phyloP scores from a whole-genome alignment of 192 early-diverging fungal species.

The Oehlia diaphana region DNA sequence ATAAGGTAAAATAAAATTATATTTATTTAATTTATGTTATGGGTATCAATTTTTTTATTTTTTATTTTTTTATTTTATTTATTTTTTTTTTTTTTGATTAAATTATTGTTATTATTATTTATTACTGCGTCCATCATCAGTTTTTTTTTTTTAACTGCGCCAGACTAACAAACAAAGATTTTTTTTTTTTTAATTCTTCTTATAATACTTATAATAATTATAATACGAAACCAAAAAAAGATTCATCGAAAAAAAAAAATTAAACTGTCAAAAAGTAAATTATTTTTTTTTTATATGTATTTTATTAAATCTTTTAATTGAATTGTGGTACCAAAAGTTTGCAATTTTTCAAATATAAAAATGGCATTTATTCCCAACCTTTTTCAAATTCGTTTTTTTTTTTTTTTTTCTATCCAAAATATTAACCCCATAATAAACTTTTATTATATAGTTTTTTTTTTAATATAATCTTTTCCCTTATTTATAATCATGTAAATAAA shows the following conservation, averaged over 20 bases:
- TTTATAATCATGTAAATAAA: too few species aligned
- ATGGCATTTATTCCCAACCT: background rate
- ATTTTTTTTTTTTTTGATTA: too few species aligned
- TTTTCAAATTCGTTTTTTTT: background rate
- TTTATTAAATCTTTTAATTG: background rate
- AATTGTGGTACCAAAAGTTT: background rate
- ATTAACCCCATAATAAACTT: background rate
- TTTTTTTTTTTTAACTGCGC: background rate
- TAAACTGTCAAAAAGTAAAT: too few species aligned
- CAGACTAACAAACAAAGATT: background rate
- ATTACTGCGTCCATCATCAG: background rate
- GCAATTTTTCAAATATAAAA: background rate
- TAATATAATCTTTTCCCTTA: too few species aligned
- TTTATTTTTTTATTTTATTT: too few species aligned
- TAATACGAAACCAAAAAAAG: background rate
- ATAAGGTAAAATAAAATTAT: too few species aligned
- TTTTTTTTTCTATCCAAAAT: too few species aligned
- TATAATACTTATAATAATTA: background rate
- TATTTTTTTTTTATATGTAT: background rate
- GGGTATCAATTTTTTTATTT: too few species aligned
- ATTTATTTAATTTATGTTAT: too few species aligned
- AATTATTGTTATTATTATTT: too few species aligned
- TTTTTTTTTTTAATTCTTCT: background rate
- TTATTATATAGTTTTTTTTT: too few species aligned
- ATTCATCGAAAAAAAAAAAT: background rate